Evolutionary conservation across 2,329 filamentous ascomycete species (phyloP), one percentile per base, ranked within the genome.

Genomic region (Monosporascus sp.): DNA sequence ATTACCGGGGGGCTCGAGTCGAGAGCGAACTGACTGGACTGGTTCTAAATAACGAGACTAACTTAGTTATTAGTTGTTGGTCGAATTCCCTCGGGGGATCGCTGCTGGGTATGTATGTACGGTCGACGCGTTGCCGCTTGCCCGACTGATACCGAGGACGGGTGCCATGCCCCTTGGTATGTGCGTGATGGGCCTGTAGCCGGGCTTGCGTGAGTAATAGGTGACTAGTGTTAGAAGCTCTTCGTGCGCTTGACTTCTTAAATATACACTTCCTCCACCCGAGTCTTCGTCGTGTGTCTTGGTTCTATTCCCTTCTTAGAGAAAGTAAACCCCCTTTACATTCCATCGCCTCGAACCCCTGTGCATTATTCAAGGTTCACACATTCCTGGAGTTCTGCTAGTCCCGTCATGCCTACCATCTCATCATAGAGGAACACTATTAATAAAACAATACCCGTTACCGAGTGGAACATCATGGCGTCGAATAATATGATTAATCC

Each of bases 401-500:
- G 39, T 37, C 25, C 39, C 46, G 44, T 41, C 49, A n/a, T 24
- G 20, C 37, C 43, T 38, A 41, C 14, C 17, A 48, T 35, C 35
- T 44, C 41, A 17, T 47, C 31, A 25, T 44, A 18, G 6, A 50
- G 46, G 48, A 47, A n/a, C 27, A 18, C 47, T 57, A 51, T 47
- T 47, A 35, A 43, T 43, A 43, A 55, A 24, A 47, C 49, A 39
- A 54, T n/a, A 54, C 58, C 60, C 60, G n/a, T 44, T 15, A 9
- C 14, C 15, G 24, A 46, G 25, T 24, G 17, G 6, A 44, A n/a
- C 70, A 74, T 45, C 62, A 84, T 84, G 81, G 80, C 81, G 57
- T 73, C 78, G 60, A 80, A 80, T 71, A 85, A 83, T 70, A 86
- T 87, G 83, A 66, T 77, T 52, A 81, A 77, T 68, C 67, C 74